Conservation (phyloP, 2,329 filamentous ascomycete species). For the Penicillium occitanis region DNA sequence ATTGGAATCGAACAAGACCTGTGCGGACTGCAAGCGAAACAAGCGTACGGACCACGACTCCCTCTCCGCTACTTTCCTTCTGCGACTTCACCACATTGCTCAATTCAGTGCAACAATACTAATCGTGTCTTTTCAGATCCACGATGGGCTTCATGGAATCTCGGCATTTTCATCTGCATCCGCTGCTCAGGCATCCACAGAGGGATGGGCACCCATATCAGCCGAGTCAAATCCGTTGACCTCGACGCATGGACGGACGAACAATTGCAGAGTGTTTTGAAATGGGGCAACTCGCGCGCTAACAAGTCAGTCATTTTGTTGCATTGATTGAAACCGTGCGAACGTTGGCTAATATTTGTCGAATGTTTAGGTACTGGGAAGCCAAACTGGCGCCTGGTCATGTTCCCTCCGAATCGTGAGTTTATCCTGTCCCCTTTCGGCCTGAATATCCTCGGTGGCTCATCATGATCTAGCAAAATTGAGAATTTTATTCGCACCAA, state of each 20-base stretch:
- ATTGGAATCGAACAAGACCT: slow-evolving; percentile 91
- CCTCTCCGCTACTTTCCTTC: slow-evolving; percentile 13
- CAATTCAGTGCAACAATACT: not conserved
- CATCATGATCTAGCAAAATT: slow-evolving; percentile 65
- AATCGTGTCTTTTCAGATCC: slow-evolving; percentile 63
- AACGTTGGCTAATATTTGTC: slow-evolving; percentile 11
- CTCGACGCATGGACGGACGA: slow-evolving; percentile 98
- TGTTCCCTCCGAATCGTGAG: slow-evolving; percentile 79
- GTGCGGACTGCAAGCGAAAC: slow-evolving; percentile 98
- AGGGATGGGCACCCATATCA: slow-evolving; percentile 98
- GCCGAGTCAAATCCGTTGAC: slow-evolving; percentile 95
- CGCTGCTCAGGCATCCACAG: slow-evolving; percentile 97
- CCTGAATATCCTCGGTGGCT: slow-evolving; percentile 8
- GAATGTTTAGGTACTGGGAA: slow-evolving; percentile 73
- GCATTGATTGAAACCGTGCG: not conserved
- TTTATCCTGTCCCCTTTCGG: slow-evolving; percentile 20
- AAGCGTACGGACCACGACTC: slow-evolving; percentile 65
- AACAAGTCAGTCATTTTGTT: slow-evolving; percentile 68
- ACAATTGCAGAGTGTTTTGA: slow-evolving; percentile 87
- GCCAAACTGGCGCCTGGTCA: slow-evolving; percentile 88
- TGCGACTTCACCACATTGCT: not conserved
- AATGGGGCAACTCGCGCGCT: slow-evolving; percentile 92
- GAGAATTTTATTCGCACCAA: slow-evolving; percentile 99
- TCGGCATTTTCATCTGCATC: slow-evolving; percentile 97
- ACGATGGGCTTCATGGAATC: slow-evolving; percentile 98